Conservation (phyloP, 371 early-diverging fungal genomes). For the Rhizomucor pusillus region DNA sequence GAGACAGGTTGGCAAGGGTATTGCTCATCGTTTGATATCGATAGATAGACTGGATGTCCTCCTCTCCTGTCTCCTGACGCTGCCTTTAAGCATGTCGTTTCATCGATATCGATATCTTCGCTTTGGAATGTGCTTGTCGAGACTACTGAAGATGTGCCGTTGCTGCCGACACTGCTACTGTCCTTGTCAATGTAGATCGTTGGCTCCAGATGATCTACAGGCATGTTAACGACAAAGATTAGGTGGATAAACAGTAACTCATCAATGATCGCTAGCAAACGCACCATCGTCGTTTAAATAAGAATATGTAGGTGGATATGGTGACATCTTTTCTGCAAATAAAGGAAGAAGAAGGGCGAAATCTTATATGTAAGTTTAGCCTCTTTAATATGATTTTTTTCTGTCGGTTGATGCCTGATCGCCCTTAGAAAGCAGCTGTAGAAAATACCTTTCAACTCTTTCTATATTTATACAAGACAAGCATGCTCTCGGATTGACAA, state of each 20-base stretch:
- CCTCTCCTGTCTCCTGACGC: background rate
- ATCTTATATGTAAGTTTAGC: too few species aligned
- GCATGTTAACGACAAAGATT: too few species aligned
- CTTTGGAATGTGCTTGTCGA: conserved; percentile 2
- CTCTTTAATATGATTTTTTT: background rate
- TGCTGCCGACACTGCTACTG: conserved; percentile 1
- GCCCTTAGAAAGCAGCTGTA: background rate
- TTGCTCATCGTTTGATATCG: background rate
- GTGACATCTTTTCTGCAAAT: background rate
- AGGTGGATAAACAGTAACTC: too few species aligned
- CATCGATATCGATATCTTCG: background rate
- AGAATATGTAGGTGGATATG: background rate
- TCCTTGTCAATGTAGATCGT: conserved; percentile 1
- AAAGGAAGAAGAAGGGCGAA: conserved; percentile 4
- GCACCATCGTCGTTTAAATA: background rate
- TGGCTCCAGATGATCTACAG: background rate
- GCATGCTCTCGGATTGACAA: background rate
- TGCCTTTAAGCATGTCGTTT: too few species aligned
- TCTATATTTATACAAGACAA: conserved; percentile 1
- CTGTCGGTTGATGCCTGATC: background rate
- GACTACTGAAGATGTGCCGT: background rate
- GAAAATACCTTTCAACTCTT: background rate
- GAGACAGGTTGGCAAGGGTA: background rate
- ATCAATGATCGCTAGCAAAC: too few species aligned
- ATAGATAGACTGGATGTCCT: background rate